A percentile compares a stretch with the other conserved stretches of the same genome.
Conservation (phyloP, 441 rosid species). For the Populus hybrid region DNA sequence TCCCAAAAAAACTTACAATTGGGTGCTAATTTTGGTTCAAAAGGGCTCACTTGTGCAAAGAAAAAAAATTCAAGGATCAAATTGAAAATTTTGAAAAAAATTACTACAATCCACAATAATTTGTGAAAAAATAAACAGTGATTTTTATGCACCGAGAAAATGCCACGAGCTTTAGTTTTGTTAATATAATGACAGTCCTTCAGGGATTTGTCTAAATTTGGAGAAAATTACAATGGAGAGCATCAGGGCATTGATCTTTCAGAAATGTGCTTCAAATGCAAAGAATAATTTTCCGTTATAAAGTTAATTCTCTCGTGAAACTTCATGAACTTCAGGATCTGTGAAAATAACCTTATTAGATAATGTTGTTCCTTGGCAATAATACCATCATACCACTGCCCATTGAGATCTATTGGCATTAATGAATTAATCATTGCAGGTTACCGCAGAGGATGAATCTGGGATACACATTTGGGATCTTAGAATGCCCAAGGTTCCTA, state of each 20-base stretch:
- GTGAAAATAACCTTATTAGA: not conserved
- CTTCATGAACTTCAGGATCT: not conserved
- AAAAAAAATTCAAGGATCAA: too few species aligned
- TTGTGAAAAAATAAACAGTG: too few species aligned
- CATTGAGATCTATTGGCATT: conserved; percentile 7
- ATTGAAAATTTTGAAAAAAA: too few species aligned
- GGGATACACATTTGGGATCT: conserved; percentile 91
- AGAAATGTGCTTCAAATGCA: not conserved
- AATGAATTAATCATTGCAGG: conserved; percentile 31
- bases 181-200: not conserved
- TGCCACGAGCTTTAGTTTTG: too few species aligned
- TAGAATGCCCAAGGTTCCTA: conserved; percentile 67
- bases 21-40: too few species aligned
- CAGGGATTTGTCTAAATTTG: not conserved
- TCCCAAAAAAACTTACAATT: too few species aligned
- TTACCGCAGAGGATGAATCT: conserved; percentile 87
- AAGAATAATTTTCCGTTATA: not conserved
- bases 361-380: not conserved
- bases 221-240: not conserved
- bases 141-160: too few species aligned
- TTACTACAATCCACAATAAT: too few species aligned
- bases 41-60: too few species aligned
- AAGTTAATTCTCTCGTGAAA: not conserved
- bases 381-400: too few species aligned
- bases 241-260: not conserved